Evolutionary conservation across 2,329 filamentous ascomycete genomes (phyloP).

Genomic region (Phoma sp.): DNA sequence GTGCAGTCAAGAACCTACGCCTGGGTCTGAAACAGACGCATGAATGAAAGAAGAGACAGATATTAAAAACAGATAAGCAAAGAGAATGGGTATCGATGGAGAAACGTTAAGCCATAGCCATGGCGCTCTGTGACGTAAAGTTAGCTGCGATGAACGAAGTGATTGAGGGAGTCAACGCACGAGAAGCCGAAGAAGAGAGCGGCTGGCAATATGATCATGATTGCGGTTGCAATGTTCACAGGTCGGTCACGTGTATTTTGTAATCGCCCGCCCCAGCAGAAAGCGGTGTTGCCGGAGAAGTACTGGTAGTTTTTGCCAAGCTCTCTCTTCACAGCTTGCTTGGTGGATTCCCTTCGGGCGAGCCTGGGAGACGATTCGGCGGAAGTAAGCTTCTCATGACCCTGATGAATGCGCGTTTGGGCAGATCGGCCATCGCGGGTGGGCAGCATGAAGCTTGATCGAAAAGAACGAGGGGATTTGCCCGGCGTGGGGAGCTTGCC

Average conservation of each 20-base stretch:
- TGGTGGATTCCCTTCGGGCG: constrained; percentile 51
- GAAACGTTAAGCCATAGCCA: constrained; percentile 88
- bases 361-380: constrained; percentile 76
- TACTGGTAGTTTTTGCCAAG: constrained; percentile 84
- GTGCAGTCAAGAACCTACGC: constrained; percentile 65
- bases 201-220: constrained; percentile 79
- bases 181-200: constrained; percentile 86
- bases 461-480: constrained; percentile 77
- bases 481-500: constrained; percentile 64
- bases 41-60: constrained; percentile 94
- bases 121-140: constrained; percentile 61
- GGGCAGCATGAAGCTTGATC: constrained; percentile 74
- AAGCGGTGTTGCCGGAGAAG: constrained; percentile 91
- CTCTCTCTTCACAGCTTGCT: constrained; percentile 49
- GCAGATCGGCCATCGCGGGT: constrained; percentile 59
- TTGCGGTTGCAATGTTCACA: constrained; percentile 84
- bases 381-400: constrained; percentile 84
- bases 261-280: constrained; percentile 82
- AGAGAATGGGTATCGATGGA: constrained; percentile 85
- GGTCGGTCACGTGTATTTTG: constrained; percentile 89
- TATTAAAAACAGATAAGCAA: constrained; percentile 89
- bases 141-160: not conserved
- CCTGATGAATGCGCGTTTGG: constrained; percentile 58
- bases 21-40: constrained; percentile 89
- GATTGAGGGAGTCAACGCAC: constrained; percentile 49